Conservation (phyloP, 2,329 filamentous ascomycete genomes). For the Fusarium secorum region DNA sequence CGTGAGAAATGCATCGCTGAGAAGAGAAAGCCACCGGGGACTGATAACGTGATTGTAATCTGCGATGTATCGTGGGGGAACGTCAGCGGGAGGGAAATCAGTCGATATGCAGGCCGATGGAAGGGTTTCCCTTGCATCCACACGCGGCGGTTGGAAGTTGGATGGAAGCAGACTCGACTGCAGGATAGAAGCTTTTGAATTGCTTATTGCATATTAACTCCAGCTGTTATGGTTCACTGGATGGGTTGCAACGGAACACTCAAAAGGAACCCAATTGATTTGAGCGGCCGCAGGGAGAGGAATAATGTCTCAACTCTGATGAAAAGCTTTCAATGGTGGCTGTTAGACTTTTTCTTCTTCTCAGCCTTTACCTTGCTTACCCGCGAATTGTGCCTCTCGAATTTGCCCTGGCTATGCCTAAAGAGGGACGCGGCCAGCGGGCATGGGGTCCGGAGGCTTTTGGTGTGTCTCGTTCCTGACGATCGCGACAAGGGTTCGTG, state of each 20-base stretch:
- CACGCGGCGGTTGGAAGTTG: neutral
- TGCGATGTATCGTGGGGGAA: constrained; percentile 30
- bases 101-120: constrained; percentile 14
- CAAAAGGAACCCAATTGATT: neutral
- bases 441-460: constrained; percentile 10
- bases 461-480: constrained; percentile 41
- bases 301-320: constrained; percentile 6
- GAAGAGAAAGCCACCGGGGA: neutral
- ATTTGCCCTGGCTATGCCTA: constrained; percentile 15
- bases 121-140: constrained; percentile 10
- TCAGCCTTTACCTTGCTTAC: neutral
- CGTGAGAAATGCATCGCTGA: constrained; percentile 6
- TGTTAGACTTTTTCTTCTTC: constrained; percentile 7
- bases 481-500: constrained; percentile 37
- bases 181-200: neutral
- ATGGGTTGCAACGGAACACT: constrained; percentile 9
- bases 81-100: constrained; percentile 8
- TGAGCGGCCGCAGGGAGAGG: neutral
- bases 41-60: constrained; percentile 12
- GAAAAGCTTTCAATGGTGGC: constrained; percentile 3
- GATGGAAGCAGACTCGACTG: constrained; percentile 6
- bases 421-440: constrained; percentile 17
- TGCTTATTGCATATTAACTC: constrained; percentile 10
- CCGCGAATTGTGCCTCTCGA: neutral
- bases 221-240: constrained; percentile 4